A percentile compares a stretch with the other conserved stretches of the same genome.
These are phyloP conservation scores for Hypoxylon intermedium DNA, from an alignment of 495 filamentous ascomycete species.

Conservation along the genomic window DNA sequence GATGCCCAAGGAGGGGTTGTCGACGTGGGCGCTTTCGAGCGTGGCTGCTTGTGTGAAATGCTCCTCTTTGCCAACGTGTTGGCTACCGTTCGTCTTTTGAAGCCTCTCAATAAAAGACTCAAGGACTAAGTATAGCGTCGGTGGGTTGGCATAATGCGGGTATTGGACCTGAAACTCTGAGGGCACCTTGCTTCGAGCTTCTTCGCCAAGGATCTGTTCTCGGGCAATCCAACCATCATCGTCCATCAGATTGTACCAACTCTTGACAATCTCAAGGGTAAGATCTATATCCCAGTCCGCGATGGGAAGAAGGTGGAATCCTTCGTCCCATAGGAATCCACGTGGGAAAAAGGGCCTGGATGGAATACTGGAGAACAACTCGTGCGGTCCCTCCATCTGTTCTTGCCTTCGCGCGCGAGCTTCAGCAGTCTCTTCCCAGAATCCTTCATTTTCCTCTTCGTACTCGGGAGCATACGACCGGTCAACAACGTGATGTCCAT, in stretches of 20 bases:
- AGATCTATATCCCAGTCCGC: slow-evolving; percentile 93
- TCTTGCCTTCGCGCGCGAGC: slow-evolving; percentile 71
- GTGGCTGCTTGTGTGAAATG: slow-evolving; percentile 43
- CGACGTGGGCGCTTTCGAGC: slow-evolving; percentile 65
- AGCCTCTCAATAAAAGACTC: slow-evolving; percentile 83
- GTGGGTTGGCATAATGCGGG: slow-evolving; percentile 97
- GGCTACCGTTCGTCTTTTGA: slow-evolving; percentile 49
- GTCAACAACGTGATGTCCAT: slow-evolving; percentile 85
- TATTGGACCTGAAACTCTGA: slow-evolving; percentile 95
- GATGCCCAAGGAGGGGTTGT: slow-evolving; percentile 70
- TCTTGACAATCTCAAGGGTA: slow-evolving; percentile 88
- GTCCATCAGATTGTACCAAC: slow-evolving; percentile 95
- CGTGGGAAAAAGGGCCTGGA: slow-evolving; percentile 95
- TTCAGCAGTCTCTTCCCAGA: slow-evolving; percentile 86
- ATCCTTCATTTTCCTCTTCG: slow-evolving; percentile 94
- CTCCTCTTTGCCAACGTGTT: slow-evolving; percentile 38
- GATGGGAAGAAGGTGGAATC: slow-evolving; percentile 92
- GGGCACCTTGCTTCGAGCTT: slow-evolving; percentile 95
- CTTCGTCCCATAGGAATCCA: slow-evolving; percentile 98
- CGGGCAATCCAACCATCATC: slow-evolving; percentile 97
- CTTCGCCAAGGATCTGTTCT: slow-evolving; percentile 93
- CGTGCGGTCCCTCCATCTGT: slow-evolving; percentile 78
- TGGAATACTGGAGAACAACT: slow-evolving; percentile 92
- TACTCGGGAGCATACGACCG: slow-evolving; percentile 90
- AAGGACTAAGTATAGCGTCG: slow-evolving; percentile 91